phyloP scores from a whole-genome alignment of 1,139 yeast species.

The Entelexis sorbosivorans region DNA sequence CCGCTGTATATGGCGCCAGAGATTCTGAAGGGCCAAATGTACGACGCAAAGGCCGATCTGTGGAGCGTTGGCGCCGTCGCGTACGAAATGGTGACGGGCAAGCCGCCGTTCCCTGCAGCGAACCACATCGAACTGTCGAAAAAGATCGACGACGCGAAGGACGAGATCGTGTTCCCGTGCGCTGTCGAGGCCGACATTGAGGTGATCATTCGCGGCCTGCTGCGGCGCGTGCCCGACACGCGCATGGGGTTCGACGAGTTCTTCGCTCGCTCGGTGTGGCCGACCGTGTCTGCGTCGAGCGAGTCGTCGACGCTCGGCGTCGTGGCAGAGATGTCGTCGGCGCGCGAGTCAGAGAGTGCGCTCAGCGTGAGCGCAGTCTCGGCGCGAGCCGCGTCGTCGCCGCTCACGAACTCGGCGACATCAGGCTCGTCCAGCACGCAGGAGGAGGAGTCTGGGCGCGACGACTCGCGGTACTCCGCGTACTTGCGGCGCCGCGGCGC shows the following conservation, averaged over 20 bases:
- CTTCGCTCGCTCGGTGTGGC: conserved; percentile 41
- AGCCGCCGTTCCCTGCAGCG: conserved; percentile 87
- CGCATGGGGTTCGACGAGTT: conserved; percentile 82
- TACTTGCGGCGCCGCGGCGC: conserved; percentile 36
- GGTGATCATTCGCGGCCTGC: conserved; percentile 56
- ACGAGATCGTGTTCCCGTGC: conserved; percentile 60
- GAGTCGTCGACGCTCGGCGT: background rate
- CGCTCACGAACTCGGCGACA: background rate
- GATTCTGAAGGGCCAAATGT: conserved; percentile 82
- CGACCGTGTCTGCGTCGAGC: background rate
- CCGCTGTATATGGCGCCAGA: conserved; percentile 99
- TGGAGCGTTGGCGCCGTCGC: conserved; percentile 98
- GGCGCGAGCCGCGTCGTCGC: background rate
- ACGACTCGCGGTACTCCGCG: conserved; percentile 72
- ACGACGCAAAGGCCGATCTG: conserved; percentile 91
- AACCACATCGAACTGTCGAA: conserved; percentile 82
- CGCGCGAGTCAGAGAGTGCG: background rate
- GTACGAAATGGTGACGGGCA: conserved; percentile 89
- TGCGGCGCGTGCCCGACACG: conserved; percentile 76
- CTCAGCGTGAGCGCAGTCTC: background rate
- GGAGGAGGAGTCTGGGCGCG: conserved; percentile 34
- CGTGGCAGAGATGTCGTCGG: no score
- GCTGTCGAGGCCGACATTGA: conserved; percentile 50
- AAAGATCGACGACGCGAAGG: conserved; percentile 72
- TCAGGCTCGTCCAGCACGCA: background rate